Conservation (phyloP, 2,329 filamentous ascomycete genomes). For the Exophiala oligosperma region DNA sequence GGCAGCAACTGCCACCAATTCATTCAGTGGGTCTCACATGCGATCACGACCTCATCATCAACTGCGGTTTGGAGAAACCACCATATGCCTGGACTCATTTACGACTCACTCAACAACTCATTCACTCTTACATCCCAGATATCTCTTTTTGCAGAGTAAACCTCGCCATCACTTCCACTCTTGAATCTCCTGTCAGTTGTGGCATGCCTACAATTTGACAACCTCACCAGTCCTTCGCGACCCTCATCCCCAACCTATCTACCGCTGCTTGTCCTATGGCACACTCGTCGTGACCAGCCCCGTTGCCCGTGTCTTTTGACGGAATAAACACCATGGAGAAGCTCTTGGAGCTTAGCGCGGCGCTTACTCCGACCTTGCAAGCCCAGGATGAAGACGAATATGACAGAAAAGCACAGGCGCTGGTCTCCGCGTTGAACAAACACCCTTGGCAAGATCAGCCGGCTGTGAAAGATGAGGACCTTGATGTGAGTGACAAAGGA, state of each 20-base stretch:
- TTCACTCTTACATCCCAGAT: too few species aligned
- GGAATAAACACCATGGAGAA: conserved; percentile 18
- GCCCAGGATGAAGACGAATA: conserved; percentile 35
- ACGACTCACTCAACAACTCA: too few species aligned
- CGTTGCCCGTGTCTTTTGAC: neutral
- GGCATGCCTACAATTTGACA: too few species aligned
- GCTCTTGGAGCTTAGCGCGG: conserved; percentile 18
- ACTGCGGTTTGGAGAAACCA: too few species aligned
- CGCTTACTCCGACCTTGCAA: conserved; percentile 16
- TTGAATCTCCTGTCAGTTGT: neutral
- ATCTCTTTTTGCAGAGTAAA: too few species aligned
- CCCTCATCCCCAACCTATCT: too few species aligned
- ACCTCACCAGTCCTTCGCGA: too few species aligned
- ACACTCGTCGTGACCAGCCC: conserved; percentile 10
- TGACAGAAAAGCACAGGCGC: conserved; percentile 37
- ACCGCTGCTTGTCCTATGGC: conserved; percentile 13
- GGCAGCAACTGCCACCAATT: too few species aligned
- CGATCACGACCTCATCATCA: too few species aligned
- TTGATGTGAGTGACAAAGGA: conserved; percentile 37
- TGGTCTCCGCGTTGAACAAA: conserved; percentile 30
- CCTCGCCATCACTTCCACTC: too few species aligned
- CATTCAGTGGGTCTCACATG: too few species aligned
- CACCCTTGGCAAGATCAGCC: conserved; percentile 12
- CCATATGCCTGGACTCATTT: too few species aligned
- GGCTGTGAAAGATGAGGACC: conserved; percentile 7